These are phyloP conservation scores for Pythium guiyangense DNA, from an alignment of 352 stramenopile genomes.

Conservation along the genomic window DNA sequence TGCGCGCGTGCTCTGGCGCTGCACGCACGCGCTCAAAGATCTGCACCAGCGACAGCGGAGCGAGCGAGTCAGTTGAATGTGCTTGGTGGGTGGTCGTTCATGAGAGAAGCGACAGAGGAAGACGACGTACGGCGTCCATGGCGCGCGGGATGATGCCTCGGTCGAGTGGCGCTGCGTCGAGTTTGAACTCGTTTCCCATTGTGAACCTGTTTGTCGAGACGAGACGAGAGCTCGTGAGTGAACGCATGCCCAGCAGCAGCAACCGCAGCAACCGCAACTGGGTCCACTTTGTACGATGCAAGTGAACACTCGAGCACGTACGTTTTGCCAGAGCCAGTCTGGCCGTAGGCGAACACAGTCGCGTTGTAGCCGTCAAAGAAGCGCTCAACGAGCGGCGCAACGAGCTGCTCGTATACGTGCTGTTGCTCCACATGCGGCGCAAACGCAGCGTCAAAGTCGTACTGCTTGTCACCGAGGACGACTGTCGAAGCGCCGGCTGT, in stretches of 20 bases:
- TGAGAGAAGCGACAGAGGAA: background rate
- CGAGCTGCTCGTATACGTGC: slow-evolving; percentile 46
- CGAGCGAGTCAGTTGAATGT: background rate
- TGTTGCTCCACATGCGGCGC: slow-evolving; percentile 20
- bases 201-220: slow-evolving; percentile 82
- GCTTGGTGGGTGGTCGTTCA: background rate
- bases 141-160: slow-evolving; percentile 80
- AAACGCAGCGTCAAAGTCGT: slow-evolving; percentile 83
- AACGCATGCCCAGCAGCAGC: background rate
- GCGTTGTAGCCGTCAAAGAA: slow-evolving; percentile 95
- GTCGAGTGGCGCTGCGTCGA: slow-evolving; percentile 21
- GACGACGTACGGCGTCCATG: slow-evolving; percentile 51
- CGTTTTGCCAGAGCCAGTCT: slow-evolving; percentile 89
- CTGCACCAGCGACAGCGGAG: slow-evolving; percentile 15
- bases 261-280: background rate
- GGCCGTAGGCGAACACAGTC: slow-evolving; percentile 94
- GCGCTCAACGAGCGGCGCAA: slow-evolving; percentile 60
- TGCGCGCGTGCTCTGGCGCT: slow-evolving; percentile 25
- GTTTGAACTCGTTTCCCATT: slow-evolving; percentile 88
- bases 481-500: slow-evolving; percentile 16
- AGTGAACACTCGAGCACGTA: slow-evolving; percentile 16
- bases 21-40: slow-evolving; percentile 40
- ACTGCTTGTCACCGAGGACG: slow-evolving; percentile 37
- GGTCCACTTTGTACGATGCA: background rate
- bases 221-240: too few relatives aligned